Evolutionary conservation across 2,329 filamentous ascomycete genomes (phyloP).

Genomic region (Mollisiaceae sp.): DNA sequence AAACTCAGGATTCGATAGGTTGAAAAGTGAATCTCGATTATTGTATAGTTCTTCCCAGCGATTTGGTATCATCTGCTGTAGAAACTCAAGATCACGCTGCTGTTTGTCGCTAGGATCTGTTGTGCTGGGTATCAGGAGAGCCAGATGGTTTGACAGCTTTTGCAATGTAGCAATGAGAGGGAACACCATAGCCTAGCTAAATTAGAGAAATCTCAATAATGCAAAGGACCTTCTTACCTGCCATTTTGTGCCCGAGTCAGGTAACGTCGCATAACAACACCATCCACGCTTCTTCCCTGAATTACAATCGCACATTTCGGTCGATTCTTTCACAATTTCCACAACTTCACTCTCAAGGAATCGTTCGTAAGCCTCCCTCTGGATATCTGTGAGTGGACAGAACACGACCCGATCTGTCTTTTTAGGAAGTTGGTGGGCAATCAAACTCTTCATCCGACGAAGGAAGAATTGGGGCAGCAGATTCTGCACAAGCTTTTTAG

Average conservation of each 20-base stretch:
- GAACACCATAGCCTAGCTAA: slow-evolving; percentile 70
- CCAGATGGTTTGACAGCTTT: slow-evolving; percentile 92
- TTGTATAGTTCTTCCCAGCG: slow-evolving; percentile 76
- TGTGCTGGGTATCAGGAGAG: slow-evolving; percentile 74
- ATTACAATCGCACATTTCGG: slow-evolving; percentile 71
- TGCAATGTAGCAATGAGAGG: slow-evolving; percentile 82
- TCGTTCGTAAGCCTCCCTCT: slow-evolving; percentile 81
- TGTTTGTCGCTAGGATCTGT: slow-evolving; percentile 74
- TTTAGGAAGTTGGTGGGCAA: slow-evolving; percentile 89
- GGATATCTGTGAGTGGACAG: slow-evolving; percentile 83
- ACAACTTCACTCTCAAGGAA: slow-evolving; percentile 77
- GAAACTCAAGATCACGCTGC: slow-evolving; percentile 73
- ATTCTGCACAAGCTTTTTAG: slow-evolving; percentile 83
- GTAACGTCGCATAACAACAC: slow-evolving; percentile 72
- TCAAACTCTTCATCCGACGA: slow-evolving; percentile 89
- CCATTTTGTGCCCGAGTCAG: slow-evolving; percentile 52
- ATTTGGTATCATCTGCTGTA: slow-evolving; percentile 76
- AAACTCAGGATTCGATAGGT: slow-evolving; percentile 84
- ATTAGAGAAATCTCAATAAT: slow-evolving; percentile 54
- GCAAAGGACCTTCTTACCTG: slow-evolving; percentile 45
- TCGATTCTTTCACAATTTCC: slow-evolving; percentile 68
- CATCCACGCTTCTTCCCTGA: slow-evolving; percentile 76
- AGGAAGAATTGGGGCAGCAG: slow-evolving; percentile 89
- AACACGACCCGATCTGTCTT: slow-evolving; percentile 96
- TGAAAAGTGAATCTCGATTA: slow-evolving; percentile 77